Evolutionary conservation across 192 early-diverging fungal species (phyloP).

Genomic region (Jimgerdemannia lactiflua): DNA sequence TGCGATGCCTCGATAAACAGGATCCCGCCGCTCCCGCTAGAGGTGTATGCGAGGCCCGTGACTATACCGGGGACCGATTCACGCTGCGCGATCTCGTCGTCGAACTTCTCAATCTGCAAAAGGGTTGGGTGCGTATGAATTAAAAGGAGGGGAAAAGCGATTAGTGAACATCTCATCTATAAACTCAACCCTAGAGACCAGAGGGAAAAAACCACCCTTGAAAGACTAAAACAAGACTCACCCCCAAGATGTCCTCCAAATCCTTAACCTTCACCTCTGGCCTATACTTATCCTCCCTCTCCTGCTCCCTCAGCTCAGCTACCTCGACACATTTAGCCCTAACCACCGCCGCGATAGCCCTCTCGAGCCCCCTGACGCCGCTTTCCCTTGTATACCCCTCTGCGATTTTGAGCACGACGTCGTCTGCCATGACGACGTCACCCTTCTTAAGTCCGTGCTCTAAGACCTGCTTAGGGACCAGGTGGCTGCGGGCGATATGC

Average conservation of each 20-base stretch:
- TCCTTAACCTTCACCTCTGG: constrained; percentile 39
- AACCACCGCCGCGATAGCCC: constrained; percentile 68
- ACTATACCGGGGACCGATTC: constrained; percentile 69
- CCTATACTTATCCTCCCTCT: constrained; percentile 33
- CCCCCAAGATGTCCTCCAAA: constrained; percentile 66
- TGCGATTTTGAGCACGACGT: constrained; percentile 55
- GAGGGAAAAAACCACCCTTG: background rate
- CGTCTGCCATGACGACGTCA: constrained; percentile 51
- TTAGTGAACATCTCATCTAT: background rate
- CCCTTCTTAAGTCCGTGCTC: constrained; percentile 55
- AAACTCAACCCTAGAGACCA: background rate
- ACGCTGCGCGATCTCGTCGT: constrained; percentile 69
- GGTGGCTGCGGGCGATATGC: constrained; percentile 66
- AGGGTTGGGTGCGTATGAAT: background rate
- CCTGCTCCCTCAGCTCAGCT: constrained; percentile 53
- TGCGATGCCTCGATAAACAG: constrained; percentile 79
- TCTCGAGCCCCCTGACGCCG: constrained; percentile 75
- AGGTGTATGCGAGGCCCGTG: constrained; percentile 80
- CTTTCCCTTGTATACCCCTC: constrained; percentile 77
- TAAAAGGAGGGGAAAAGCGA: background rate
- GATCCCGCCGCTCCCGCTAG: constrained; percentile 66
- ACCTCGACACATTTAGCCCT: constrained; percentile 67
- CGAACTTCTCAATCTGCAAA: constrained; percentile 49
- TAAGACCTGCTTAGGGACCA: constrained; percentile 72
- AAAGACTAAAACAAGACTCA: constrained; percentile 13